Evolutionary conservation across 768 basidiomycete genomes (phyloP).

Genomic region (Termitomyces sp.): DNA sequence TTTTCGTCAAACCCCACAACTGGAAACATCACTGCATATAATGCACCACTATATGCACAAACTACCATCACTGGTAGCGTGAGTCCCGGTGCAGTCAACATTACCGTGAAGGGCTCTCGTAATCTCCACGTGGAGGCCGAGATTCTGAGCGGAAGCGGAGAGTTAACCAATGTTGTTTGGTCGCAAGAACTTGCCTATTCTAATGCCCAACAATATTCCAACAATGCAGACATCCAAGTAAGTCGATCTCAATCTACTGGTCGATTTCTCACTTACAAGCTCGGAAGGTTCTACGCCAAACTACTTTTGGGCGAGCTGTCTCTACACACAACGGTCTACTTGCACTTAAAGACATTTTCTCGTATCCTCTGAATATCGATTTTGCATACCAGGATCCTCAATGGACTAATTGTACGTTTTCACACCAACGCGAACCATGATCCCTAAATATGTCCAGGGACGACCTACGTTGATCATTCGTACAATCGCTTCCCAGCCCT

Average conservation of each 20-base stretch:
- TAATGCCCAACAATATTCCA: conserved; percentile 57
- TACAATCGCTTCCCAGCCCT: conserved; percentile 61
- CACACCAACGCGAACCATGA: not conserved
- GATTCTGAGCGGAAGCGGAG: conserved; percentile 58
- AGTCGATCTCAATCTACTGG: not conserved
- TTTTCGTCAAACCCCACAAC: conserved; percentile 56
- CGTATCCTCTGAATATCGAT: conserved; percentile 41
- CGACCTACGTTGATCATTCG: conserved; percentile 57
- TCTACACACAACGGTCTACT: conserved; percentile 38
- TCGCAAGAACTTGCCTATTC: conserved; percentile 55
- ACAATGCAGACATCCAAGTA: conserved; percentile 39
- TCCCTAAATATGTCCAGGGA: conserved; percentile 30
- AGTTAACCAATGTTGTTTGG: conserved; percentile 48
- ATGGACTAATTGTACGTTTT: conserved; percentile 29
- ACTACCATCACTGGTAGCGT: conserved; percentile 41
- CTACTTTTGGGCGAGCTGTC: conserved; percentile 26
- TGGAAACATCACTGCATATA: conserved; percentile 57
- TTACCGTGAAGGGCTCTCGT: conserved; percentile 58
- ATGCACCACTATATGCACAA: conserved; percentile 50
- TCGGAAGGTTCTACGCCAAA: conserved; percentile 34
- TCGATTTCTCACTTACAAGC: not conserved
- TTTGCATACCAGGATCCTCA: conserved; percentile 29
- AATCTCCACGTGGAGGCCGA: conserved; percentile 55
- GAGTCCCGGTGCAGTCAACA: conserved; percentile 40
- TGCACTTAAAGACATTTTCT: conserved; percentile 34